Evolutionary conservation across 805 yeast species (phyloP).

Genomic region (Kodamaea fukazawae): DNA sequence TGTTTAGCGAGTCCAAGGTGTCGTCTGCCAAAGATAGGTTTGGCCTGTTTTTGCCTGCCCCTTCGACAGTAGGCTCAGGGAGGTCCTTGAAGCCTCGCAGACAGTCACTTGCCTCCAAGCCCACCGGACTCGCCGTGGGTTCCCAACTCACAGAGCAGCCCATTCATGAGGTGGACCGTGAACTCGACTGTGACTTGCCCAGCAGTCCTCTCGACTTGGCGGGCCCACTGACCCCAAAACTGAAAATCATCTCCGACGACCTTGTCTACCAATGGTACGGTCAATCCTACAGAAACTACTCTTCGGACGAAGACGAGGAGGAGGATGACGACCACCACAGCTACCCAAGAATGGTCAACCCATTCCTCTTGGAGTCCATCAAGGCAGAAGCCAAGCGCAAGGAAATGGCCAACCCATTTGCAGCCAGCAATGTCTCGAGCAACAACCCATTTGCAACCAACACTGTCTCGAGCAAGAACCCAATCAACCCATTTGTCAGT

Average conservation of each 20-base stretch:
- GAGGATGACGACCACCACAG: conserved; percentile 11
- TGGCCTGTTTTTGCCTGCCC: neutral
- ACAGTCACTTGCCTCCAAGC: neutral
- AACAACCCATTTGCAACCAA: too few relatives aligned
- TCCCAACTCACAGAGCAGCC: too few relatives aligned
- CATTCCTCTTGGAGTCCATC: conserved; percentile 17
- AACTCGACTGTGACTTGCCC: too few relatives aligned
- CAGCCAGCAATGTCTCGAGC: too few relatives aligned
- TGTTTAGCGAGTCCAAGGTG: conserved; percentile 14
- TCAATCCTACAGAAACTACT: conserved; percentile 26
- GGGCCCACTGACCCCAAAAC: conserved; percentile 27
- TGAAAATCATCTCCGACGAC: conserved; percentile 33
- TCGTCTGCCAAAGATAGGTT: conserved; percentile 2
- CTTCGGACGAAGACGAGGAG: conserved; percentile 29
- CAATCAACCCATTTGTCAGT: too few relatives aligned
- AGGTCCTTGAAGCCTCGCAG: neutral
- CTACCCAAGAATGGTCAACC: conserved; percentile 17
- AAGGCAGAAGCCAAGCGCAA: conserved; percentile 3
- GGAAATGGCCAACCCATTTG: conserved; percentile 1
- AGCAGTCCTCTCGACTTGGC: neutral
- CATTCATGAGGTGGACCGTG: too few relatives aligned
- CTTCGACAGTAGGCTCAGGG: conserved; percentile 1
- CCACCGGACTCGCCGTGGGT: too few relatives aligned
- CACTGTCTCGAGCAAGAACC: too few relatives aligned
- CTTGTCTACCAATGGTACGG: conserved; percentile 39